Percentiles rank a stretch among this genome's conserved stretches.
Evolutionary conservation across 2,329 filamentous ascomycete species (phyloP).

Genomic region (Fusarium sp.): DNA sequence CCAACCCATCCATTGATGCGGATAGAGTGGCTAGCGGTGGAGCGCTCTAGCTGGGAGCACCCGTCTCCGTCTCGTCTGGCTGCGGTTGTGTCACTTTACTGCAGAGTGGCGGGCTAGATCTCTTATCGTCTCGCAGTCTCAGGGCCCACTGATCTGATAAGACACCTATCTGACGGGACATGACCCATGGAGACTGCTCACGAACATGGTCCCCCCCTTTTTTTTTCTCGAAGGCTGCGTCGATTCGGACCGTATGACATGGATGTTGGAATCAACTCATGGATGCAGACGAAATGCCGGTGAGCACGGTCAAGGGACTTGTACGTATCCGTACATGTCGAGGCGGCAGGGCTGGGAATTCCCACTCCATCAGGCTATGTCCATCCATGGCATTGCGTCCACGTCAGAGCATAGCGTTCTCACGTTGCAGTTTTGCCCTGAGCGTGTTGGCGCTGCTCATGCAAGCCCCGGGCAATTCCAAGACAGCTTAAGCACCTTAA

Average conservation of each 20-base stretch:
- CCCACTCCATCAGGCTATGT: conserved; percentile 9
- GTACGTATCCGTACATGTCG: not conserved
- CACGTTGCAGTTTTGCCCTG: conserved; percentile 17
- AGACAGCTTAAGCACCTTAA: conserved; percentile 24
- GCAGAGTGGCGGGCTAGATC: conserved; percentile 22
- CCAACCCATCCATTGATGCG: conserved; percentile 1
- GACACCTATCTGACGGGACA: not conserved
- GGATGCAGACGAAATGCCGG: conserved; percentile 30
- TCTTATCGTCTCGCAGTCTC: conserved; percentile 30
- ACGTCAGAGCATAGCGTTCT: conserved; percentile 29
- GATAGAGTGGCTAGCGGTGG: conserved; percentile 5
- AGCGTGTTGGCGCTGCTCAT: conserved; percentile 18
- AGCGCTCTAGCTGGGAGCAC: not conserved
- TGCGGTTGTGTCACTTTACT: conserved; percentile 32
- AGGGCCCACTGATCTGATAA: conserved; percentile 30
- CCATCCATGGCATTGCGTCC: conserved; percentile 11
- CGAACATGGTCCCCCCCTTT: conserved; percentile 15
- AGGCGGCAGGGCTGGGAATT: conserved; percentile 12
- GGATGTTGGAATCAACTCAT: conserved; percentile 27
- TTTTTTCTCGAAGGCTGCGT: conserved; percentile 21
- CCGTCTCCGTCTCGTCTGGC: not conserved
- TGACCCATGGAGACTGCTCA: conserved; percentile 4
- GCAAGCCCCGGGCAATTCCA: conserved; percentile 12
- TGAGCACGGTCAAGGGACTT: conserved; percentile 16
- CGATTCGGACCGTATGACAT: conserved; percentile 32